phyloP scores from a whole-genome alignment of 805 yeast genomes.

The Monosporozyma aquatica region DNA sequence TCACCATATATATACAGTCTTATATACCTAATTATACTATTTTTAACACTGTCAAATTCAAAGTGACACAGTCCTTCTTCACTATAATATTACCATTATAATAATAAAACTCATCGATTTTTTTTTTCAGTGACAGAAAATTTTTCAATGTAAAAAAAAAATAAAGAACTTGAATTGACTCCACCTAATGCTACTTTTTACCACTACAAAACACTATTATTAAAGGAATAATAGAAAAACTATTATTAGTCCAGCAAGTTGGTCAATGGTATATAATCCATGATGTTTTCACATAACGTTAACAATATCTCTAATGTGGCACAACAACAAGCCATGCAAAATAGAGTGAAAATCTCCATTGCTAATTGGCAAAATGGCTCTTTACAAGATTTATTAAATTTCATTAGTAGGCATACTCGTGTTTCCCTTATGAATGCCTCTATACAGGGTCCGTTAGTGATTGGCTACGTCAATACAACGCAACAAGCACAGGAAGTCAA shows the following conservation, averaged over 20 bases:
- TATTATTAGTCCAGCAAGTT: too few species aligned
- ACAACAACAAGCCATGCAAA: slow-evolving; percentile 9
- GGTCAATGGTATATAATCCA: too few species aligned
- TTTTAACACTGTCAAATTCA: neutral
- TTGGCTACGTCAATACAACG: slow-evolving; percentile 47
- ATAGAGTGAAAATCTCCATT: slow-evolving; percentile 47
- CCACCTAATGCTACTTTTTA: too few species aligned
- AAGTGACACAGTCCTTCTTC: too few species aligned
- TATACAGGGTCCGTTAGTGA: slow-evolving; percentile 48
- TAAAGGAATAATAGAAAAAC: too few species aligned
- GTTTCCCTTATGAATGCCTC: slow-evolving; percentile 44
- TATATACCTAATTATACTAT: too few species aligned
- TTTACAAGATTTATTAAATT: slow-evolving; percentile 56
- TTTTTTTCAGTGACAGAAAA: too few species aligned
- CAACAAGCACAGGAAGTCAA: slow-evolving; percentile 53
- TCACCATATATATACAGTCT: too few species aligned
- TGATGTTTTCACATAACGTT: slow-evolving; percentile 3
- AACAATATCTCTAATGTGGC: slow-evolving; percentile 14
- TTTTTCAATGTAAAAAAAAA: too few species aligned
- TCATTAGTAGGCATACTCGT: slow-evolving; percentile 61
- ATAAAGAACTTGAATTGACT: too few species aligned
- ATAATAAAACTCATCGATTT: too few species aligned
- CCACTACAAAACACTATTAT: neutral
- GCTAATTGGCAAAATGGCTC: slow-evolving; percentile 79
- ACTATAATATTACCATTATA: too few species aligned